Base-by-base conservation (phyloP, 441 rosid species). In the Erodium trifolium region DNA sequence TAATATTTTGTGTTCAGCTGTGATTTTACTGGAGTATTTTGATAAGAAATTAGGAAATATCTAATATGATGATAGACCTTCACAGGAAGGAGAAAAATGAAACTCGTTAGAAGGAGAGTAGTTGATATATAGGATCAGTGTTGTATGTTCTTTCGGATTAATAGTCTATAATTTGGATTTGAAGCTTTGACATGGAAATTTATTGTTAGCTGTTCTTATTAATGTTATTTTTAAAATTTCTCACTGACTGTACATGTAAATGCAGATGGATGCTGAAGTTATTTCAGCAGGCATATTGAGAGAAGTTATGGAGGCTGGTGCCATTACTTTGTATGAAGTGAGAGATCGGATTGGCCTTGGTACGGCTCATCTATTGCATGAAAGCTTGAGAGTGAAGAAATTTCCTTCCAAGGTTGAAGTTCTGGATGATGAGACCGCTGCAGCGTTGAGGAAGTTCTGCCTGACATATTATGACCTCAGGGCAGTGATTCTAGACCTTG, bases 211-310 rank as follows among this genome's bases (percentile, higher is more conserved):
- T 57, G 23, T 18, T 57, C 14, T 14, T 14, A 11, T 67, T 62
- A 37, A 1, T 11, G n/a, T 8, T 41, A 66, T 60, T 41, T 16
- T 53, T 34, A 68, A 68, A 64, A 63, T 29, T 35, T 69, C 65
- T 63, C 39, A 67, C 63, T 66, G 29, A 59, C 64, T 23, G 37
- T 57, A 47, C 34, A 64, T 63, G 64, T 77, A 67, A 72, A 68
- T 74, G 71, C 80, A 94, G 98, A 92, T 92, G 99, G 98, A 92
- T 77, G 97, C 94, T 6, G 98, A 94, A 83, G 98, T 92, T 16
- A 90, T 94, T 71, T 92, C 99, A 10, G 97, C 98, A 16, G 87
- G 97, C 62, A 75, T 94, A 67, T 68, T 94, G 76, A 77, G 84
- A 47, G 94, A 88, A 62, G 85, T 80, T 13, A 77, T 94, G 9